Percentiles rank a stretch among this genome's conserved stretches.
Evolutionary conservation across 2,329 filamentous ascomycete genomes (phyloP).

Genomic region (Ophiostoma ulmi): DNA sequence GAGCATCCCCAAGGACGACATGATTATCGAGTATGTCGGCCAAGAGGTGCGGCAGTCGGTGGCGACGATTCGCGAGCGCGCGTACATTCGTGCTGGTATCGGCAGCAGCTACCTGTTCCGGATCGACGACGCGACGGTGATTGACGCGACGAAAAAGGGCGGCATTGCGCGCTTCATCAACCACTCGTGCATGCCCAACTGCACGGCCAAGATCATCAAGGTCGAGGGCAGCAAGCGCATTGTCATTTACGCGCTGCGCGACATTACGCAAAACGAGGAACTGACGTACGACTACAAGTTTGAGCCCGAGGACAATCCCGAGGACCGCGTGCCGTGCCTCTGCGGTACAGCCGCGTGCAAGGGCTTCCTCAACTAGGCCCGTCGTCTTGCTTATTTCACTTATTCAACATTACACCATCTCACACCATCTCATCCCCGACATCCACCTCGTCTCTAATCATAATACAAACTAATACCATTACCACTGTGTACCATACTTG

Average conservation of each 20-base stretch:
- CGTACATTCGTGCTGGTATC: conserved; percentile 92
- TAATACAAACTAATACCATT: not conserved
- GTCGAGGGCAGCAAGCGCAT: conserved; percentile 97
- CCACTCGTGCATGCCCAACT: conserved; percentile 96
- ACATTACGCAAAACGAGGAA: conserved; percentile 94
- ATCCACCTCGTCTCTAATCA: not conserved
- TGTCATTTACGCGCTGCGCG: conserved; percentile 94
- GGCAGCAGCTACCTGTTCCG: conserved; percentile 97
- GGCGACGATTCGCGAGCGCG: conserved; percentile 87
- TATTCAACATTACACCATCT: not conserved
- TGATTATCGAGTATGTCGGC: conserved; percentile 99
- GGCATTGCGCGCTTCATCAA: conserved; percentile 99
- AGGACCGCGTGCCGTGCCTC: conserved; percentile 93
- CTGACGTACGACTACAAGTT: conserved; percentile 99
- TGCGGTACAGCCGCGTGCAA: conserved; percentile 96
- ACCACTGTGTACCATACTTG: not conserved
- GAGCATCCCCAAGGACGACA: conserved; percentile 93
- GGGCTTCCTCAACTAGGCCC: conserved; percentile 86
- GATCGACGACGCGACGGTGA: conserved; percentile 95
- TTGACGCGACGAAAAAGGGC: conserved; percentile 97
- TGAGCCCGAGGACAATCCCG: conserved; percentile 89
- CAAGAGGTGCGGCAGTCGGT: conserved; percentile 96
- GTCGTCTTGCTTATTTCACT: not conserved
- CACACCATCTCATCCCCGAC: not conserved
- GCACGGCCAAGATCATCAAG: conserved; percentile 98